phyloP scores from a whole-genome alignment of 139 green algal genomes.

The Coccomyxa sp. region DNA sequence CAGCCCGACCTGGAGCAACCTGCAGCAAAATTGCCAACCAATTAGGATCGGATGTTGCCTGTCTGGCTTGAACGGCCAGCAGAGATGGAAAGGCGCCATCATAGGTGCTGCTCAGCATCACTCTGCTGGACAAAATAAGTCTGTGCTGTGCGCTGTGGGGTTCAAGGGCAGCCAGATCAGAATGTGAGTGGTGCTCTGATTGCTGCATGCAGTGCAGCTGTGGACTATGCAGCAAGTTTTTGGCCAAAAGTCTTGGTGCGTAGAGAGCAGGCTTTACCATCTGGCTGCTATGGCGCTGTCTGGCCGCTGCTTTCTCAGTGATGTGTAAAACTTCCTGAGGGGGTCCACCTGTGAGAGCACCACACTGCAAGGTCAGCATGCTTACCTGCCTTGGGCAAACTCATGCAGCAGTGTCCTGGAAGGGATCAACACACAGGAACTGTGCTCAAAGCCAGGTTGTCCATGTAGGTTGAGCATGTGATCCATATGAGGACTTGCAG shows the following conservation, averaged over 20 bases:
- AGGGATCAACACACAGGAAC: neutral
- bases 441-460: neutral
- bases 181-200: neutral
- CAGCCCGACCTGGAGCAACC: conserved; percentile 56
- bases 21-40: conserved; percentile 24
- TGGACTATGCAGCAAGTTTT: neutral
- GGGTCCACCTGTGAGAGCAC: conserved; percentile 48
- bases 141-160: neutral
- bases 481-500: neutral
- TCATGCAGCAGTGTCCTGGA: neutral
- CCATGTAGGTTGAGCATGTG: neutral
- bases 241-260: neutral
- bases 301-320: conserved; percentile 59
- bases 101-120: neutral
- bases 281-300: conserved; percentile 70
- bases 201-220: neutral
- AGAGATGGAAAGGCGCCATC: neutral
- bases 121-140: neutral
- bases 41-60: too few relatives aligned
- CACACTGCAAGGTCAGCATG: neutral
- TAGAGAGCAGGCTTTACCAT: conserved; percentile 41
- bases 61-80: too few relatives aligned
- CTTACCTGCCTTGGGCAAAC: neutral
- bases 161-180: neutral
- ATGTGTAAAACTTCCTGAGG: conserved; percentile 77